phyloP scores from a whole-genome alignment of 1,284 basidiomycete genomes.

The Entoloma clypeatum region DNA sequence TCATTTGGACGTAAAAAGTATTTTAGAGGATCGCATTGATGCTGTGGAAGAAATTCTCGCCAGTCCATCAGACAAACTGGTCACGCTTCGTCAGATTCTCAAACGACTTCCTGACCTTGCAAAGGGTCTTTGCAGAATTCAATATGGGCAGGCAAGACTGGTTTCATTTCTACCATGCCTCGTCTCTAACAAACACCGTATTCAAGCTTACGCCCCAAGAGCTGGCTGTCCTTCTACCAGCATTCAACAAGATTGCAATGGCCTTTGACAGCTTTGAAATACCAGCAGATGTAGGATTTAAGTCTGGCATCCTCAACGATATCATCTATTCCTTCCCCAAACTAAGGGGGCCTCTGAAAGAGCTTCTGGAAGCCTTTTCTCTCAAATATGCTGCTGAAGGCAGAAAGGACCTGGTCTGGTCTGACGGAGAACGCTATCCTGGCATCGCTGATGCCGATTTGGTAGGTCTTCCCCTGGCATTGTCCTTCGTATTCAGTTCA shows the following conservation, averaged over 20 bases:
- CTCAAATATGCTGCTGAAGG: slow-evolving; percentile 67
- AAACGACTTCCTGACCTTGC: slow-evolving; percentile 85
- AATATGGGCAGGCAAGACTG: slow-evolving; percentile 74
- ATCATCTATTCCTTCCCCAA: slow-evolving; percentile 69
- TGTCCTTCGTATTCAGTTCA: not conserved
- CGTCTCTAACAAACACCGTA: not conserved
- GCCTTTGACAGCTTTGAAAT: slow-evolving; percentile 55
- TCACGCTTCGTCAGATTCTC: slow-evolving; percentile 67
- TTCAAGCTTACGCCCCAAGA: slow-evolving; percentile 82
- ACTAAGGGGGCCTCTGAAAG: slow-evolving; percentile 52
- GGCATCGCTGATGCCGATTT: slow-evolving; percentile 46
- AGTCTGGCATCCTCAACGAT: slow-evolving; percentile 65
- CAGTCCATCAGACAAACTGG: slow-evolving; percentile 53
- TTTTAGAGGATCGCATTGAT: slow-evolving; percentile 72
- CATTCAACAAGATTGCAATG: slow-evolving; percentile 70
- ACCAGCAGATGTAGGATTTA: slow-evolving; percentile 51
- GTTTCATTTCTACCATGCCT: slow-evolving; percentile 1
- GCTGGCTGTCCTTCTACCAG: slow-evolving; percentile 71
- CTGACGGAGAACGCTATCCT: slow-evolving; percentile 67
- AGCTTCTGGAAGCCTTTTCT: slow-evolving; percentile 59
- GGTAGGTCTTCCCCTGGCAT: slow-evolving; percentile 25
- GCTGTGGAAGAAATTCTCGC: slow-evolving; percentile 80
- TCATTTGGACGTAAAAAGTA: slow-evolving; percentile 36
- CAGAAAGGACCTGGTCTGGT: slow-evolving; percentile 74
- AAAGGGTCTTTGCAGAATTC: slow-evolving; percentile 83